Percentiles rank a stretch among this genome's conserved stretches.
Conservation (phyloP, 139 green algal species). For the Dunaliella sp. region DNA sequence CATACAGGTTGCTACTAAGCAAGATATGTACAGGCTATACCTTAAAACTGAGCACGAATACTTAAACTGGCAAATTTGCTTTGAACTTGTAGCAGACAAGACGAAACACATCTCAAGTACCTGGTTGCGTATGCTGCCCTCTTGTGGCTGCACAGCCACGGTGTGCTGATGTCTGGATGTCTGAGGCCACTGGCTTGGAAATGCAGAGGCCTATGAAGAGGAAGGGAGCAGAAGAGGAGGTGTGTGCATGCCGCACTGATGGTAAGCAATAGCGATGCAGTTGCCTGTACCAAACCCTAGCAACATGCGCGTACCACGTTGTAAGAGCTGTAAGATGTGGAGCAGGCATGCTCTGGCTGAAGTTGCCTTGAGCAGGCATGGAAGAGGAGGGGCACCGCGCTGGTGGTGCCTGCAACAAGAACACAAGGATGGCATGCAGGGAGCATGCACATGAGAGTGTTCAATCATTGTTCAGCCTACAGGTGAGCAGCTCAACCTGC, state of each 20-base stretch:
- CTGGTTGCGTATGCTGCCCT: background rate
- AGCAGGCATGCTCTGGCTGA: background rate
- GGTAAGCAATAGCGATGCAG: too few species aligned
- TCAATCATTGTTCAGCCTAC: background rate
- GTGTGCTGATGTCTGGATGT: background rate
- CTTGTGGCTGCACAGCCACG: background rate
- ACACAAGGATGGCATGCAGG: too few species aligned
- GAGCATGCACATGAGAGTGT: background rate
- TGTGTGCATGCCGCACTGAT: too few species aligned
- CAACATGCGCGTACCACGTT: too few species aligned
- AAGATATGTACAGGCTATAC: too few species aligned
- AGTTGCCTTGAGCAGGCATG: background rate
- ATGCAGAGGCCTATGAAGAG: background rate
- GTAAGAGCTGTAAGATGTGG: background rate
- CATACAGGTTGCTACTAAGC: too few species aligned
- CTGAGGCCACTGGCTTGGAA: background rate
- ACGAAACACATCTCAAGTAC: too few species aligned
- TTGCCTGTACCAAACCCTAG: too few species aligned
- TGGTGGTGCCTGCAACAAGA: background rate
- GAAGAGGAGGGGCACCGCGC: background rate
- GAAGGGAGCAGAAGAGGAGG: too few species aligned
- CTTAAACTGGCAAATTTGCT: too few species aligned
- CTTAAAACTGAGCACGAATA: too few species aligned
- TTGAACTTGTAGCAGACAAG: too few species aligned
- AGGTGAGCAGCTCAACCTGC: background rate